Percentiles rank a stretch among this genome's conserved stretches.
Conservation (phyloP, 345 rosid species). For the Dimocarpus longan region DNA sequence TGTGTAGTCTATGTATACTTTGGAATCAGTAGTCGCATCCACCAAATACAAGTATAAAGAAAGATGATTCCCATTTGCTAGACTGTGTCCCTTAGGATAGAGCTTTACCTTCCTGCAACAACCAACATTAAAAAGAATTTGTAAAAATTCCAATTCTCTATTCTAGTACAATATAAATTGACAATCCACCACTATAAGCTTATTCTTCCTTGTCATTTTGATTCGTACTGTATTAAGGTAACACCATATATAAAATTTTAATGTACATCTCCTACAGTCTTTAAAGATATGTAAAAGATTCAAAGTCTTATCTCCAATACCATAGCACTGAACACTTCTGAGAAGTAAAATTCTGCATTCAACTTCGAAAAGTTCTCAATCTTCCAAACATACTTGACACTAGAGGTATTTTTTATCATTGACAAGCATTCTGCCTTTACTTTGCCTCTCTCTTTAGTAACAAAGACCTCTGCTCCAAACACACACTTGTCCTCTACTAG, state of each 20-base stretch:
- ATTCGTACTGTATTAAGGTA: no score
- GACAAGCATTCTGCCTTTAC: slow-evolving; percentile 41
- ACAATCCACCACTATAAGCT: no score
- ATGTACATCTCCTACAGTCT: background rate
- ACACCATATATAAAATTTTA: no score
- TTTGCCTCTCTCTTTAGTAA: slow-evolving; percentile 34
- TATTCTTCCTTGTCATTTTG: no score
- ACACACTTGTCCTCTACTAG: slow-evolving; percentile 40
- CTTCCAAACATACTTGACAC: slow-evolving; percentile 36
- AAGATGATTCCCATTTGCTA: slow-evolving; percentile 23
- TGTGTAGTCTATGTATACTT: slow-evolving; percentile 30
- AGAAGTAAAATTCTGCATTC: slow-evolving; percentile 11
- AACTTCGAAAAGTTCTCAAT: slow-evolving; percentile 36
- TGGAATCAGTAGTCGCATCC: slow-evolving; percentile 24
- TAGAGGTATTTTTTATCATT: slow-evolving; percentile 23
- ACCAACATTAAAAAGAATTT: background rate
- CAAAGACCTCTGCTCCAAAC: slow-evolving; percentile 49
- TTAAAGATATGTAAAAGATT: background rate
- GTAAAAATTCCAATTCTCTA: background rate
- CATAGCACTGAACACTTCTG: slow-evolving; percentile 32
- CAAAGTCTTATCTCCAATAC: slow-evolving; percentile 18
- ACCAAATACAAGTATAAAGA: slow-evolving; percentile 39
- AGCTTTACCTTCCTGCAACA: slow-evolving; percentile 42
- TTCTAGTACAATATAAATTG: no score
- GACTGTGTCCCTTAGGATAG: slow-evolving; percentile 36